Evolutionary conservation across 2,329 filamentous ascomycete species (phyloP), one percentile per base, ranked within the genome.

Genomic region (Tolypocladium tundrense): DNA sequence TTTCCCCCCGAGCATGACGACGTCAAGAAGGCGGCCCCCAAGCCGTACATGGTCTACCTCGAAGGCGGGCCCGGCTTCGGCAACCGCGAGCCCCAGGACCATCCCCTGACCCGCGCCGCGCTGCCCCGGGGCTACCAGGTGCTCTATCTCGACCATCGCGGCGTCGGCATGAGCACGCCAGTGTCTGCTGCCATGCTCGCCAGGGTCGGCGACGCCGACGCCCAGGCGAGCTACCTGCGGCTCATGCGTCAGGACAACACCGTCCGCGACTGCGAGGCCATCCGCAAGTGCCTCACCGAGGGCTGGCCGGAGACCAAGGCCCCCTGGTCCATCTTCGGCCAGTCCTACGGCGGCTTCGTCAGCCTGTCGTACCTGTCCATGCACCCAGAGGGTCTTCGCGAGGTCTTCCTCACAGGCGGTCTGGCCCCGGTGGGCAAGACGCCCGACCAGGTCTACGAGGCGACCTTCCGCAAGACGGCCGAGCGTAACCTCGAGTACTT

Each of bases 341-440:
- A 97, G 74, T 92, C 88, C 19, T 97, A 96, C 71, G 93, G 93
- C 43, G 93, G 93, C 1, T 97, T 96, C 72, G 90, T 91, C 67
- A 81, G 80, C 53, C 78, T 91, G 40, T 93, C 88, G 9, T 97
- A 97, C 70, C 81, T 97, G 19, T 94, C 88, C 2, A 85, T 89
- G 69, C 86, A 83, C 64, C 90, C 90, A 0, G 81, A 91, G 58
- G 88, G 88, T 1, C 73, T 97, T 31, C 84, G 85, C 37, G 93
- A 97, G 74, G 84, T 85, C 31, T 97, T 96, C 69, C 79, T 92
- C 40, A 90, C 88, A 13, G 93, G 93, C 42, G 93, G 93, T 0
- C 77, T 97, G 51, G 88, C 90, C 16, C 89, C 93, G 0, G 75
- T 96, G 13, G 85, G 88, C 56, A 82, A 83, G 60, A 78, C 79